phyloP scores from a whole-genome alignment of 2,329 filamentous ascomycete species.

The Alternaria rosae region DNA sequence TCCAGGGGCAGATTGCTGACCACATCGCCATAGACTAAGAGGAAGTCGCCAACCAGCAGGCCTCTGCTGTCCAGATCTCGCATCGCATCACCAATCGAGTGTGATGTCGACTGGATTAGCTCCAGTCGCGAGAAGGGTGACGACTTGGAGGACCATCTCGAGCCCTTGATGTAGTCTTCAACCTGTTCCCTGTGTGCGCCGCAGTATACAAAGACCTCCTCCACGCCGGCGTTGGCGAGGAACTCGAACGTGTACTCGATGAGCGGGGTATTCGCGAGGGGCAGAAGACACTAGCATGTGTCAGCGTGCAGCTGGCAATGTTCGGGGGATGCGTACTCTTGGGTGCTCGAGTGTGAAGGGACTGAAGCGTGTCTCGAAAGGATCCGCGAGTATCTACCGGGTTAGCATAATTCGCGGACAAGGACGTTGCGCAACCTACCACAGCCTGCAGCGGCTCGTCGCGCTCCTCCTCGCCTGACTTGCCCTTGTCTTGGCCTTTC shows the following conservation, averaged over 20 bases:
- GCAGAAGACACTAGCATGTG: conserved; percentile 77
- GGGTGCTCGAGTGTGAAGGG: conserved; percentile 90
- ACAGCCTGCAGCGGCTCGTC: conserved; percentile 71
- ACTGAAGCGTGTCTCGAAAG: conserved; percentile 89
- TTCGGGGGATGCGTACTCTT: conserved; percentile 65
- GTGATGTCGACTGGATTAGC: conserved; percentile 85
- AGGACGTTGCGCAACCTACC: conserved; percentile 50
- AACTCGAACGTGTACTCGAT: conserved; percentile 99
- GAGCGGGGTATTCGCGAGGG: conserved; percentile 89
- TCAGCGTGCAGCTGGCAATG: conserved; percentile 27
- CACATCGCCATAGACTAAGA: conserved; percentile 90
- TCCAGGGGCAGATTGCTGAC: conserved; percentile 91
- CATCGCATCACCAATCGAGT: conserved; percentile 91
- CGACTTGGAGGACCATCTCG: conserved; percentile 75
- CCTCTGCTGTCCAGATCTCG: conserved; percentile 88
- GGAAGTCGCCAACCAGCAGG: conserved; percentile 87
- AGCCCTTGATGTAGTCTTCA: conserved; percentile 82
- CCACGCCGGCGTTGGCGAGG: conserved; percentile 91
- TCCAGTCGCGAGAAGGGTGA: conserved; percentile 83
- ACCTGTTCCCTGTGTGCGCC: conserved; percentile 86
- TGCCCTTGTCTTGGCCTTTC: conserved; percentile 52
- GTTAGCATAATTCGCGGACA: conserved; percentile 25
- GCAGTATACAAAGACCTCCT: conserved; percentile 92
- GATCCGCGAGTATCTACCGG: conserved; percentile 83
- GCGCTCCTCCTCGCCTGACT: conserved; percentile 62